Base-by-base conservation (phyloP, 2,329 filamentous ascomycete species). In the Paradendryphiella salina region DNA sequence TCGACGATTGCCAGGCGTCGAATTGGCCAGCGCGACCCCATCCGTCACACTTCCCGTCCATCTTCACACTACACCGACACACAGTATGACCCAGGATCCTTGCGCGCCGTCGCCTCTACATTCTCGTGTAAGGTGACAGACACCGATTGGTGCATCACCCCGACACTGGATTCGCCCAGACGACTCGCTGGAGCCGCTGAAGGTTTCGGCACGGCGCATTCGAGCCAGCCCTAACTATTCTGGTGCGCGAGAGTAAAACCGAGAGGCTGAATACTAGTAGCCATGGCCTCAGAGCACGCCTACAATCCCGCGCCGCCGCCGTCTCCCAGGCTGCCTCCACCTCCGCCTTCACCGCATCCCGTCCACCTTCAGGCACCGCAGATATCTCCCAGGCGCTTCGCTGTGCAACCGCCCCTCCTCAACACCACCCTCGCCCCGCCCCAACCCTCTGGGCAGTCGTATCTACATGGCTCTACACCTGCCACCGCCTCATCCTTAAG, bases 391-490 rank as follows among this genome's bases (percentile, higher is more conserved):
- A 57, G 71, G 57, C 70, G 70, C 60, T 63, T 71, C 42, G 68
- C 71, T 57, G 71, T 75, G 61, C 75, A 73, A 65, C 74, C 74
- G 54, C 72, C 73, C 29, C 66, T 71, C 14, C 67, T 76, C 51
- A 74, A 72, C 26, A 75, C 75, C 39, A 65, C 69, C 57, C 67
- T 76, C 51, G 67, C 68, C 51, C 69, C 72, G 61, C 67, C 69
- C 40, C 71, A 67, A 44, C 67, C 61, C 23, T 35, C 46, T 10
- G 37, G 20, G 44, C 54, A 55, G 5, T 43, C 59, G 31, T 67
- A 60, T 53, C 59, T 70, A 56, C 70, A 72, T 65, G 66, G 71
- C 57, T 53, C 38, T 32, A 75, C 73, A 13, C 73, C 75, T 41
- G 64, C 64, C 45, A 75, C 73, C 54, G 71, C 71, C 35, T 66